These are phyloP conservation scores for Lolium rigidum DNA, from an alignment of 176 grass and related monocot species.

Conservation along the genomic window DNA sequence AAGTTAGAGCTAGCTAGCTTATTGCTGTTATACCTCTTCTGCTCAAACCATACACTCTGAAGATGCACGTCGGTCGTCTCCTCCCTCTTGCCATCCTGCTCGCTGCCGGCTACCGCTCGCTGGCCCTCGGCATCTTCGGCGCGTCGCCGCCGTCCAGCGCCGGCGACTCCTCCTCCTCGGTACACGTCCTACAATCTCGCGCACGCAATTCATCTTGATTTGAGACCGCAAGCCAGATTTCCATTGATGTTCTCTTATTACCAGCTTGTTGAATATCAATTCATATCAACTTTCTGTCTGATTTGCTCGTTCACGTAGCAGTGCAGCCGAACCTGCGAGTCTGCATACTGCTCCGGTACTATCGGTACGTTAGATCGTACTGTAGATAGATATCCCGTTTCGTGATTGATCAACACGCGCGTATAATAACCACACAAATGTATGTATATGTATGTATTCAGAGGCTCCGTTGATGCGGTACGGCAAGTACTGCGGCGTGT, in stretches of 20 bases:
- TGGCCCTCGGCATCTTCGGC: conserved; percentile 33
- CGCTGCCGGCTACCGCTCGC: neutral
- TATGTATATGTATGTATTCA: neutral
- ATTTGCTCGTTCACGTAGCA: conserved; percentile 5
- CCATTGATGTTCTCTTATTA: neutral
- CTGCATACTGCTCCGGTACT: conserved; percentile 64
- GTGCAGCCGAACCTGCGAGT: conserved; percentile 86
- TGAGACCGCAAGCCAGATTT: neutral
- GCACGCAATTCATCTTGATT: neutral
- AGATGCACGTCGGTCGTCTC: neutral
- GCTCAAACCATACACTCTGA: neutral
- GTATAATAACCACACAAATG: neutral
- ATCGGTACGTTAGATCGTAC: neutral
- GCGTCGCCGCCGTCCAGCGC: neutral
- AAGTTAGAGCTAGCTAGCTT: neutral
- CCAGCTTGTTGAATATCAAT: neutral
- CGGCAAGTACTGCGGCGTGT: conserved; percentile 88
- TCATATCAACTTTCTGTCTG: neutral
- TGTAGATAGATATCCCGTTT: no score
- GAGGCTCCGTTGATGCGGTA: conserved; percentile 78
- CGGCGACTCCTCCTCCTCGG: neutral
- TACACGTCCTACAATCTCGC: neutral
- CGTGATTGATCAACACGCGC: neutral
- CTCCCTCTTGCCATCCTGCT: neutral
- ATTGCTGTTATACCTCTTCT: neutral